phyloP scores from a whole-genome alignment of 1,284 basidiomycete genomes.

The Trichosporon sp. region DNA sequence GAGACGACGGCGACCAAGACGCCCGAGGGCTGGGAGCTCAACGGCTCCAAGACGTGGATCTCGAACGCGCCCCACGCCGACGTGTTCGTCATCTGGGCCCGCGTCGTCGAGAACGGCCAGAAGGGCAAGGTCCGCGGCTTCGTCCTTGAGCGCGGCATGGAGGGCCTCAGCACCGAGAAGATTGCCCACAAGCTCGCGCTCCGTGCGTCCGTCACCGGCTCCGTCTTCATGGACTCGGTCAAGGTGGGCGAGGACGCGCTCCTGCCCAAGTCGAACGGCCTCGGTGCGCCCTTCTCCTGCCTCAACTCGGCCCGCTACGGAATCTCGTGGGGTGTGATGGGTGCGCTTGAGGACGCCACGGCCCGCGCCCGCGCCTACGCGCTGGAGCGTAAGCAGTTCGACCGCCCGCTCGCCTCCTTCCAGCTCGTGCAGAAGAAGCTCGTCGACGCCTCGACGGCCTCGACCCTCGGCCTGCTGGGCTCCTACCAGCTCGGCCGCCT shows the following conservation, averaged over 20 bases:
- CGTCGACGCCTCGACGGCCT: conserved; percentile 86
- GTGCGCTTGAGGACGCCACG: conserved; percentile 90
- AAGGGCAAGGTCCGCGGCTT: conserved; percentile 87
- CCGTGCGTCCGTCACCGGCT: conserved; percentile 86
- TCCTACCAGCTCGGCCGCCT: conserved; percentile 79
- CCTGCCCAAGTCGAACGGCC: conserved; percentile 72
- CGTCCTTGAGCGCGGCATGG: conserved; percentile 71
- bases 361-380: conserved; percentile 78
- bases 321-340: conserved; percentile 92
- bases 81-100: conserved; percentile 87
- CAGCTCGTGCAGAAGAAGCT: conserved; percentile 97
- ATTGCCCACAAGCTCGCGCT: conserved; percentile 94
- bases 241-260: conserved; percentile 69
- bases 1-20: conserved; percentile 86
- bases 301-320: conserved; percentile 88
- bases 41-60: conserved; percentile 97
- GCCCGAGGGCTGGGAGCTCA: conserved; percentile 78
- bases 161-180: conserved; percentile 80
- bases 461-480: conserved; percentile 77
- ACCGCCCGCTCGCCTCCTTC: conserved; percentile 86
- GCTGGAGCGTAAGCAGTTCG: conserved; percentile 85
- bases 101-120: conserved; percentile 46
- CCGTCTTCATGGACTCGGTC: conserved; percentile 89
- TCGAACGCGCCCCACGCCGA: conserved; percentile 85
- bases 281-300: conserved; percentile 84